Percentiles rank a stretch among this genome's conserved stretches.
Evolutionary conservation across 495 filamentous ascomycete species (phyloP).

Genomic region (Xylaria longipes): DNA sequence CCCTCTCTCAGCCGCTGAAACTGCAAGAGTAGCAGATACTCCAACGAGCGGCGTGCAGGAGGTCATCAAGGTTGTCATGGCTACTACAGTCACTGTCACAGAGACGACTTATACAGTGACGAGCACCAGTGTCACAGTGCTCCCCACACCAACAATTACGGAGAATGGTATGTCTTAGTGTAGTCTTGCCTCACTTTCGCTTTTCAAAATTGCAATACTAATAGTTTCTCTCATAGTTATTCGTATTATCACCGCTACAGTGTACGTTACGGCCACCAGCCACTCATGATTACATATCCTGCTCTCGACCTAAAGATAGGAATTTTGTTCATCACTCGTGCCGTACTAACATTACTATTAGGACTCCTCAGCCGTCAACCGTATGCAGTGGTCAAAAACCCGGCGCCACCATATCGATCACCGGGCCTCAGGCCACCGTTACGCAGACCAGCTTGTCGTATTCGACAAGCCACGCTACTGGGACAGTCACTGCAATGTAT

Average conservation of each 20-base stretch:
- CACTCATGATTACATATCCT: background rate
- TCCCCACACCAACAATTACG: conserved; percentile 44
- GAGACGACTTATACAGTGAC: conserved; percentile 52
- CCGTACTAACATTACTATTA: conserved; percentile 7
- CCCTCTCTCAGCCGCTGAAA: background rate
- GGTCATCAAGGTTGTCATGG: conserved; percentile 37
- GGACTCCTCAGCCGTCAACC: conserved; percentile 49
- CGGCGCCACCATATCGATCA: conserved; percentile 45
- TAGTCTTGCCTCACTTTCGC: background rate
- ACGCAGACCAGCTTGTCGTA: conserved; percentile 49
- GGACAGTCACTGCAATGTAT: conserved; percentile 50
- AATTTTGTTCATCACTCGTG: background rate
- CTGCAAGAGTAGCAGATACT: conserved; percentile 21
- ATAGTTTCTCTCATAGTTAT: conserved; percentile 34
- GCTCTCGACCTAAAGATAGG: background rate
- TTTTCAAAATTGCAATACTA: conserved; percentile 12
- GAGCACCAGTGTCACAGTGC: conserved; percentile 43
- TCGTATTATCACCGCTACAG: conserved; percentile 46
- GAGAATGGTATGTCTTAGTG: conserved; percentile 43
- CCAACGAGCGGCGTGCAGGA: conserved; percentile 10
- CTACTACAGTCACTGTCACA: conserved; percentile 48
- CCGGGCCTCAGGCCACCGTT: conserved; percentile 33
- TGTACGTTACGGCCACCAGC: conserved; percentile 37
- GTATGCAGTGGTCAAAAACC: conserved; percentile 41
- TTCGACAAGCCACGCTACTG: conserved; percentile 44